These are phyloP conservation scores for Claviceps africana DNA, from an alignment of 2,329 filamentous ascomycete genomes.

Conservation along the genomic window DNA sequence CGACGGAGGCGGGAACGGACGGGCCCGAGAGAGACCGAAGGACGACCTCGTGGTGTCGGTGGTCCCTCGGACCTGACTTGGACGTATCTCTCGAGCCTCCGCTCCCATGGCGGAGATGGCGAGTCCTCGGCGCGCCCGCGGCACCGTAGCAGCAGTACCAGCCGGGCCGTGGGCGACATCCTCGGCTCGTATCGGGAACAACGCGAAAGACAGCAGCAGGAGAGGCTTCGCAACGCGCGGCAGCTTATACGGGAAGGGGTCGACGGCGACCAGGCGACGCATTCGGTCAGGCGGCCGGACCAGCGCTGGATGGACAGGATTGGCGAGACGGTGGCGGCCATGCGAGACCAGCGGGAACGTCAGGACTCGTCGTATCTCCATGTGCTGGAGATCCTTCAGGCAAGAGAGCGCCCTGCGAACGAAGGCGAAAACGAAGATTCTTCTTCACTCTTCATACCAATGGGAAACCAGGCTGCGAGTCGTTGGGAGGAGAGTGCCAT, in stretches of 20 bases:
- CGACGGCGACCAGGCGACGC: conserved; percentile 1
- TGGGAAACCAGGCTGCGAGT: conserved; percentile 24
- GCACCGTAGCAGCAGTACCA: conserved; percentile 22
- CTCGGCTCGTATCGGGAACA: conserved; percentile 24
- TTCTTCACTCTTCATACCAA: conserved; percentile 21
- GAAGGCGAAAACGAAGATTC: conserved; percentile 23
- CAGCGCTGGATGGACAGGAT: conserved; percentile 19
- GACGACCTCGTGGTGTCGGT: conserved; percentile 9
- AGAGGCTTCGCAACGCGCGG: conserved; percentile 21
- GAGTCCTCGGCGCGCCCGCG: conserved; percentile 18
- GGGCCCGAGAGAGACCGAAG: conserved; percentile 14
- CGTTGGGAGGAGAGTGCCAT: conserved; percentile 25
- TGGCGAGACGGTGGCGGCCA: conserved; percentile 21
- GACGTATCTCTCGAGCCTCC: conserved; percentile 10
- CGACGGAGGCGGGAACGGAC: conserved; percentile 35
- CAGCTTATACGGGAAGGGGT: conserved; percentile 17
- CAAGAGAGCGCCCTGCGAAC: conserved; percentile 16
- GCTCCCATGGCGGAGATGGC: conserved; percentile 10
- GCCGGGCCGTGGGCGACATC: conserved; percentile 25
- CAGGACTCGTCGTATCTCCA: conserved; percentile 23
- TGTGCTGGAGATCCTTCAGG: conserved; percentile 24
- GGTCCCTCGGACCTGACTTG: conserved; percentile 9
- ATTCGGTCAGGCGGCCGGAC: conserved; percentile 11
- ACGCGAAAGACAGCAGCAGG: conserved; percentile 19
- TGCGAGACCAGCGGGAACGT: conserved; percentile 22